These are phyloP conservation scores for Coemansia sp. DNA, from an alignment of 192 early-diverging fungal species.

Conservation along the genomic window DNA sequence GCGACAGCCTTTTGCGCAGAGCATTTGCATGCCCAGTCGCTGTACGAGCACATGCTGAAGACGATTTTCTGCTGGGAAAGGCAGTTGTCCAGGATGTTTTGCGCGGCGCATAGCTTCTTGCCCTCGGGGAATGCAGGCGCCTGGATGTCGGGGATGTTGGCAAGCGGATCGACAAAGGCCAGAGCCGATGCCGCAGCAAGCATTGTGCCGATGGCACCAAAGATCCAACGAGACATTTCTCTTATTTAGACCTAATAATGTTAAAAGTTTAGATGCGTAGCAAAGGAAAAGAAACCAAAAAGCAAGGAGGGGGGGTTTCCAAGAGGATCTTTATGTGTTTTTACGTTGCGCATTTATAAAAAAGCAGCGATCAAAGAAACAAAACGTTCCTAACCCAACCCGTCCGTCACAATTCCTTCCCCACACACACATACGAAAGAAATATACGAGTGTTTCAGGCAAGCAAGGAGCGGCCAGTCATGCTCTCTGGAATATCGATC, in stretches of 20 bases:
- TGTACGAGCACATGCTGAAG: conserved; percentile 44
- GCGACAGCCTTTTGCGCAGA: conserved; percentile 45
- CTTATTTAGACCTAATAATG: no score
- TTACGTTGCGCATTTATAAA: no score
- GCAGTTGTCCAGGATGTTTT: conserved; percentile 46
- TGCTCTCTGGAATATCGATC: conserved; percentile 88
- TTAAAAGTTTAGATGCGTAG: no score
- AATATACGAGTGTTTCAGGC: conserved; percentile 8
- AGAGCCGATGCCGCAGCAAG: background rate
- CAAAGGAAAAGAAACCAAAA: no score
- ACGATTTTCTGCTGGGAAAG: conserved; percentile 24
- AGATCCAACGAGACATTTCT: background rate
- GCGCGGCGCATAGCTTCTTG: conserved; percentile 31
- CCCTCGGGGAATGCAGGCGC: conserved; percentile 2
- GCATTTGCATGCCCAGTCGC: conserved; percentile 58
- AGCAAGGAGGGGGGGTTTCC: background rate
- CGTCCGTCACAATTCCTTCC: no score
- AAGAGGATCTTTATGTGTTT: background rate
- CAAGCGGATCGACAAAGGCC: conserved; percentile 4
- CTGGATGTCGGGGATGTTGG: conserved; percentile 3
- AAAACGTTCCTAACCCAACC: no score
- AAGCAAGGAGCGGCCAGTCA: conserved; percentile 83
- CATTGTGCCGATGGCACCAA: background rate
- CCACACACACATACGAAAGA: no score
- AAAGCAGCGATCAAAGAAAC: no score